Conservation (phyloP, 176 grass and related monocot species). For the Hyparrhenia diplandra region DNA sequence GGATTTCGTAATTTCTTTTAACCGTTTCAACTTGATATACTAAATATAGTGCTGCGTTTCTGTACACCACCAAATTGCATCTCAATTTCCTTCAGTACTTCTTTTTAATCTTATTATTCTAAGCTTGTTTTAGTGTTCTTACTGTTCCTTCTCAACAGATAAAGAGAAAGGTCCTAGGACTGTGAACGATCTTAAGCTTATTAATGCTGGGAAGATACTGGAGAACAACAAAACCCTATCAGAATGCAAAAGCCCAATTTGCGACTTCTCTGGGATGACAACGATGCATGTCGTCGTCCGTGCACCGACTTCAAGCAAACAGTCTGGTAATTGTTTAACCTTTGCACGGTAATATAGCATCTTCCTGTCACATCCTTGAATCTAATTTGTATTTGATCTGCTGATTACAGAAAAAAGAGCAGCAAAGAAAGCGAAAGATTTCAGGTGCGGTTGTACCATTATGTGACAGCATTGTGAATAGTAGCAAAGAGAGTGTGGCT, state of each 20-base stretch:
- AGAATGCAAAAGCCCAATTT: slow-evolving; percentile 60
- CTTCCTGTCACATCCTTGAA: neutral
- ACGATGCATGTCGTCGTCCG: slow-evolving; percentile 65
- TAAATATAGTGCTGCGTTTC: neutral
- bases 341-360: neutral
- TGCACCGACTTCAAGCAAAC: slow-evolving; percentile 36
- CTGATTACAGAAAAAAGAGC: slow-evolving; percentile 43
- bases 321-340: slow-evolving; percentile 31
- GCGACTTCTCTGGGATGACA: slow-evolving; percentile 57
- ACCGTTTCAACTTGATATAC: neutral
- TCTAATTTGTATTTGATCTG: slow-evolving; percentile 13
- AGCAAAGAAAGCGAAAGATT: slow-evolving; percentile 41
- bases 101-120: neutral
- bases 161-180: slow-evolving; percentile 64
- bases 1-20: neutral
- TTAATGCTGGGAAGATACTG: slow-evolving; percentile 73
- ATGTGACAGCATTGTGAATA: slow-evolving; percentile 41
- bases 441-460: slow-evolving; percentile 55
- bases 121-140: neutral
- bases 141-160: slow-evolving; percentile 28
- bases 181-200: slow-evolving; percentile 57
- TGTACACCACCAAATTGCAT: neutral
- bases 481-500: slow-evolving; percentile 29
- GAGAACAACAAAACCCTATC: slow-evolving; percentile 63
- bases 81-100: neutral